These are phyloP conservation scores for Jamesozyma rosinii DNA, from an alignment of 805 yeast species.

Conservation along the genomic window DNA sequence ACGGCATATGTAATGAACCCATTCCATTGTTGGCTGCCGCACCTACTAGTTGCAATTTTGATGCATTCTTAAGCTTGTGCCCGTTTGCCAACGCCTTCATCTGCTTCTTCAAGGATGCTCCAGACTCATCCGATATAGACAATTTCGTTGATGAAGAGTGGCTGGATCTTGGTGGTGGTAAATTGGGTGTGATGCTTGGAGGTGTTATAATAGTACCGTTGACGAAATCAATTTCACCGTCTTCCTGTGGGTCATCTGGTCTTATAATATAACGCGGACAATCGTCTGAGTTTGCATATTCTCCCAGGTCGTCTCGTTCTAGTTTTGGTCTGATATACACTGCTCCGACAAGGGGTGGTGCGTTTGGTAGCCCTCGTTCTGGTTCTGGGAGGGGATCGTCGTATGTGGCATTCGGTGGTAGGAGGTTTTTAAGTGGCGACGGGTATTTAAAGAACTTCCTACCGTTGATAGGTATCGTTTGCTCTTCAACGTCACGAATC, in stretches of 20 bases:
- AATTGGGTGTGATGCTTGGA: slow-evolving; percentile 7
- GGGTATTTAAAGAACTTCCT: slow-evolving; percentile 64
- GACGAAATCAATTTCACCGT: slow-evolving; percentile 26
- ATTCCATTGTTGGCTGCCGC: not conserved
- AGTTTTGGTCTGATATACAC: slow-evolving; percentile 72
- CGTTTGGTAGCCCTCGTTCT: slow-evolving; percentile 66
- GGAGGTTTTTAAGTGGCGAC: slow-evolving; percentile 72
- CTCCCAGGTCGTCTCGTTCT: slow-evolving; percentile 76
- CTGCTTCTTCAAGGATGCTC: not conserved
- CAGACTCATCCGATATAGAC: not conserved
- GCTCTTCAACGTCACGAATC: slow-evolving; percentile 75
- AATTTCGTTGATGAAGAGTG: not conserved
- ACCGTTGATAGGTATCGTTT: slow-evolving; percentile 59
- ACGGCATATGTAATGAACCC: not conserved
- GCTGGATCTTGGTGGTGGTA: not conserved
- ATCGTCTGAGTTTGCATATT: slow-evolving; percentile 45
- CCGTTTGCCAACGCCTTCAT: not conserved
- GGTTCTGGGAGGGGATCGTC: slow-evolving; percentile 78
- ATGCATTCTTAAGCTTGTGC: not conserved
- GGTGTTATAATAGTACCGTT: slow-evolving; percentile 25
- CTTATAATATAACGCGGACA: slow-evolving; percentile 37
- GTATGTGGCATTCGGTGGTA: slow-evolving; percentile 65
- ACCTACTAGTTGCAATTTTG: not conserved
- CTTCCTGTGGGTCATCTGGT: slow-evolving; percentile 35
- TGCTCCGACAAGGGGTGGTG: slow-evolving; percentile 92